Conservation (phyloP, 805 yeast genomes). For the Scheffersomyces ergatensis region DNA sequence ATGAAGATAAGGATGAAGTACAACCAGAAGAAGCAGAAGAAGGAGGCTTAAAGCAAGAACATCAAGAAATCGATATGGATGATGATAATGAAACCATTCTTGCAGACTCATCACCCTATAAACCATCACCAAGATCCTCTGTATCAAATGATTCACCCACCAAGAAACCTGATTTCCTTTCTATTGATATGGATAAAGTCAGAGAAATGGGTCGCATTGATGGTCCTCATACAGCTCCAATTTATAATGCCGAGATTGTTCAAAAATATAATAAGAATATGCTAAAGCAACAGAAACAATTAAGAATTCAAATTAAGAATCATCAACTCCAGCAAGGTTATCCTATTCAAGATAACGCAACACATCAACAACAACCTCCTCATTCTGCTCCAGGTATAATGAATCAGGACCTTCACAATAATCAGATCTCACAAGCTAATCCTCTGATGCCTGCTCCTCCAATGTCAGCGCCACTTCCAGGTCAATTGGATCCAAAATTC, state of each 20-base stretch:
- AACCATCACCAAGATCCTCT: slow-evolving; percentile 15
- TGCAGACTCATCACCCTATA: slow-evolving; percentile 39
- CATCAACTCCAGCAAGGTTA: slow-evolving; percentile 5
- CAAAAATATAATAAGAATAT: slow-evolving; percentile 12
- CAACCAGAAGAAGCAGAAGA: neutral
- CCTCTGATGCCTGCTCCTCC: neutral
- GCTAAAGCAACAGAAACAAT: slow-evolving; percentile 10
- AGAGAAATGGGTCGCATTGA: slow-evolving; percentile 1
- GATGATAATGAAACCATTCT: slow-evolving; percentile 41
- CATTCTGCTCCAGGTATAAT: slow-evolving; percentile 7
- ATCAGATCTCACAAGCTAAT: slow-evolving; percentile 1
- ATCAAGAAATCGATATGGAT: slow-evolving; percentile 8
- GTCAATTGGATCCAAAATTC: neutral
- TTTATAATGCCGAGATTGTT: slow-evolving; percentile 26
- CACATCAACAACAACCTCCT: slow-evolving; percentile 2
- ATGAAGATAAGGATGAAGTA: neutral
- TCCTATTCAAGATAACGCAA: neutral
- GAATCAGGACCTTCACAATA: slow-evolving; percentile 8
- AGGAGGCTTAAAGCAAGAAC: neutral
- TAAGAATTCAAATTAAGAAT: slow-evolving; percentile 1
- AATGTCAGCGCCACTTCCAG: slow-evolving; percentile 1
- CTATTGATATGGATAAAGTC: slow-evolving; percentile 8
- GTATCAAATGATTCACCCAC: slow-evolving; percentile 12
- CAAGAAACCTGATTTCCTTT: slow-evolving; percentile 2
- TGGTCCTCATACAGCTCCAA: slow-evolving; percentile 37